Percentiles rank a stretch among this genome's conserved stretches.
These are phyloP conservation scores for Xylariaceae sp. DNA, from an alignment of 2,329 filamentous ascomycete genomes.

Conservation along the genomic window DNA sequence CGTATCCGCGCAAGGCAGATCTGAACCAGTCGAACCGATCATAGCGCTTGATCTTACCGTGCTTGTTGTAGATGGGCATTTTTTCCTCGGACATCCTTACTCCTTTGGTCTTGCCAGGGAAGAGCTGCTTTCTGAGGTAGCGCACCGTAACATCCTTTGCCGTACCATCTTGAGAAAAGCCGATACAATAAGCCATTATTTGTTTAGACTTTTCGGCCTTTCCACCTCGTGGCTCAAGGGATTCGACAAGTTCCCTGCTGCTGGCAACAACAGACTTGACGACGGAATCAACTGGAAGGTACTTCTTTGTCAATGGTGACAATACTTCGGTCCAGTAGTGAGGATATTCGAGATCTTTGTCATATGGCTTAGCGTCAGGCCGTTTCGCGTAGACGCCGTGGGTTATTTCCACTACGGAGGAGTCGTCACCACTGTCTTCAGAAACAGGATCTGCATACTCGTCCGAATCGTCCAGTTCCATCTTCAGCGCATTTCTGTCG, in stretches of 20 bases:
- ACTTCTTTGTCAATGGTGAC: slow-evolving; percentile 72
- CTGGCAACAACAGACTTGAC: slow-evolving; percentile 63
- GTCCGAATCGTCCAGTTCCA: slow-evolving; percentile 35
- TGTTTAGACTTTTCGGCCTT: slow-evolving; percentile 83
- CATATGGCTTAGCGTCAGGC: slow-evolving; percentile 45
- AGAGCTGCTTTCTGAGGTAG: slow-evolving; percentile 73
- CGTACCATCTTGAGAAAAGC: slow-evolving; percentile 73
- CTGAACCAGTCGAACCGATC: slow-evolving; percentile 87
- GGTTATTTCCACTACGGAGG: slow-evolving; percentile 51
- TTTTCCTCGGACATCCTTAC: slow-evolving; percentile 72
- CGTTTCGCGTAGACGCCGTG: slow-evolving; percentile 34
- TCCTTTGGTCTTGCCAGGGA: slow-evolving; percentile 87
- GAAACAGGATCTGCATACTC: slow-evolving; percentile 39
- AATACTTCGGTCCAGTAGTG: slow-evolving; percentile 91
- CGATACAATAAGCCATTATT: slow-evolving; percentile 82
- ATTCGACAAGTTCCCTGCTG: slow-evolving; percentile 62
- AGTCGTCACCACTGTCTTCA: slow-evolving; percentile 50
- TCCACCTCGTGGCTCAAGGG: slow-evolving; percentile 73
- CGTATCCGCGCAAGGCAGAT: slow-evolving; percentile 67
- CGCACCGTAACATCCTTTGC: slow-evolving; percentile 92
- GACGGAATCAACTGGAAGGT: slow-evolving; percentile 70
- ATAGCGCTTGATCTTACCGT: slow-evolving; percentile 69
- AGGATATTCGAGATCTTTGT: slow-evolving; percentile 72
- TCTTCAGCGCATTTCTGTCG: slow-evolving; percentile 19
- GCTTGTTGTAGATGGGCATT: slow-evolving; percentile 67